Conservation (phyloP, 2,329 filamentous ascomycete genomes). For the Aspergillus jensenii region DNA sequence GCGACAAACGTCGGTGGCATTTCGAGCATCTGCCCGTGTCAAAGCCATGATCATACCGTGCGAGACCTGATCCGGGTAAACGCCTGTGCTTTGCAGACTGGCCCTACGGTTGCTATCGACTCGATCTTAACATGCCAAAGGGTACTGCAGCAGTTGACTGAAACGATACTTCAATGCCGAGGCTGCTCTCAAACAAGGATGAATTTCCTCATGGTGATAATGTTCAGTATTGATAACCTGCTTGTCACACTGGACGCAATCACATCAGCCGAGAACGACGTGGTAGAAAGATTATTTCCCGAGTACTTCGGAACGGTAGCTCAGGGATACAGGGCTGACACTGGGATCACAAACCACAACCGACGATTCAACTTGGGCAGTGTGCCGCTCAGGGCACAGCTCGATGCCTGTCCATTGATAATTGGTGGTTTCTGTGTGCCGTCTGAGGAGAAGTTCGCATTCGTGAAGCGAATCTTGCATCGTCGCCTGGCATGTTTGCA, state of each 20-base stretch:
- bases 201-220: conserved; percentile 30
- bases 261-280: conserved; percentile 14
- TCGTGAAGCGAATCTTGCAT: conserved; percentile 28
- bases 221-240: conserved; percentile 32
- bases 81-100: conserved; percentile 15
- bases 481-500: conserved; percentile 29
- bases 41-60: conserved; percentile 25
- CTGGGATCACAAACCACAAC: not conserved
- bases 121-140: conserved; percentile 27
- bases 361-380: conserved; percentile 9
- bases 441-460: conserved; percentile 27
- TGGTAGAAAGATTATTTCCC: conserved; percentile 14
- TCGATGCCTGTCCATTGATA: conserved; percentile 27
- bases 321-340: conserved; percentile 9
- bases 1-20: not conserved
- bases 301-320: conserved; percentile 12
- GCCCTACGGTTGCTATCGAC: conserved; percentile 25
- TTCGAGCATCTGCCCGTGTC: conserved; percentile 18
- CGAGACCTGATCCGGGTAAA: conserved; percentile 25
- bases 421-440: conserved; percentile 28
- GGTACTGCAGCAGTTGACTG: conserved; percentile 27
- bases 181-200: conserved; percentile 24
- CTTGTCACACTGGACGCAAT: conserved; percentile 26
- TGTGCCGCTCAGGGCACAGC: conserved; percentile 19
- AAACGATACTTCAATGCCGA: conserved; percentile 30